Base-by-base conservation (phyloP, 2,329 filamentous ascomycete genomes). In the Dactylellina haptotyla region DNA sequence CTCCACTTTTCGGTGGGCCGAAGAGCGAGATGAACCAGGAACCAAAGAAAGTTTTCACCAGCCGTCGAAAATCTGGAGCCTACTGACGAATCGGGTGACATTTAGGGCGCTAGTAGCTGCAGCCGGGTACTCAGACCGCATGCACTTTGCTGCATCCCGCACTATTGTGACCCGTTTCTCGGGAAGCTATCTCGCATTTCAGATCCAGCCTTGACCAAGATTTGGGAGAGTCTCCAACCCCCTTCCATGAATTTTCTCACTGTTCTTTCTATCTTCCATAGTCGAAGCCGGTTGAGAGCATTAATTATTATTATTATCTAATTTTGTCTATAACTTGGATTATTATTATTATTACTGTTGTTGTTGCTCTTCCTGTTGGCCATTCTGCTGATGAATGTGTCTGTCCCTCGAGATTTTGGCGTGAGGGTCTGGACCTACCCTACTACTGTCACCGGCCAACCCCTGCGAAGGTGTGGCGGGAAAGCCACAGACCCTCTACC, bases 181-280 rank as follows among this genome's bases (percentile, higher is more conserved):
- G 64, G 64, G 64, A 69, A 61, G 56, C 56, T 69, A 69, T 62
- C 64, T 57, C 53, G 53, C 53, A 57, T 41, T 57, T 28, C 41
- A 32, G 48, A 56, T 57, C 23, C 37, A 43, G 32, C 37, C n/a
- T n/a, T 23, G 34, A 20, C 25, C 53, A 26, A 41, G 53, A 57
- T 57, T 57, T n/a, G 16, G 16, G 14, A 53, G 46, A 16, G 23
- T 26, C 46, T 50, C 25, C 20, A 30, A 28, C n/a, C n/a, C n/a
- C n/a, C n/a, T n/a, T n/a, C n/a, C n/a, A n/a, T n/a, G n/a, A n/a
- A n/a, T n/a, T n/a, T n/a, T n/a, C n/a, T n/a, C n/a, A n/a, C n/a
- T n/a, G n/a, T n/a, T n/a, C n/a, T n/a, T n/a, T n/a, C n/a, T n/a
- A n/a, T n/a, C n/a, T n/a, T n/a, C n/a, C n/a, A n/a, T n/a, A n/a